These are phyloP conservation scores for Sequoiadendron giganteum DNA, from an alignment of 75 land plant genomes.

Conservation along the genomic window DNA sequence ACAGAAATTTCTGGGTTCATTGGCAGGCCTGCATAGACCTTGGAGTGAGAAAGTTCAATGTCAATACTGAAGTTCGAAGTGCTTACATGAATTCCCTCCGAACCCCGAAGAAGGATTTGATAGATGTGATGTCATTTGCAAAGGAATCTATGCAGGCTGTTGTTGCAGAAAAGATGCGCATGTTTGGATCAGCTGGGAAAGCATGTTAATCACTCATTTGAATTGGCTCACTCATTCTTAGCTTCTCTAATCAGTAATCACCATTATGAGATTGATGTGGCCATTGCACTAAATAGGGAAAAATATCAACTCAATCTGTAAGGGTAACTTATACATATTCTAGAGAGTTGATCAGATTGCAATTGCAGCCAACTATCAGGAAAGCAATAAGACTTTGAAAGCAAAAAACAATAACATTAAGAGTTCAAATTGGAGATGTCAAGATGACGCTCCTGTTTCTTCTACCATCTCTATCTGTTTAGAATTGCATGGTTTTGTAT, in stretches of 20 bases:
- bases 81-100: constrained; percentile 76
- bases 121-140: constrained; percentile 73
- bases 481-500: too few species aligned
- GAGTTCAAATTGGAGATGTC: not conserved
- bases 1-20: not conserved
- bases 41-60: constrained; percentile 93
- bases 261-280: not conserved
- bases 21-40: constrained; percentile 72
- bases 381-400: not conserved
- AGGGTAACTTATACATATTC: not conserved
- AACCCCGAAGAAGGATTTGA: constrained; percentile 61
- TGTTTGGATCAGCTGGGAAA: constrained; percentile 91
- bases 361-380: not conserved
- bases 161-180: constrained; percentile 74
- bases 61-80: constrained; percentile 90
- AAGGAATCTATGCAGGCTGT: constrained; percentile 87
- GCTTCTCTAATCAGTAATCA: not conserved
- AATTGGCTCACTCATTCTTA: not conserved
- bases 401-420: not conserved
- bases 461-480: not conserved
- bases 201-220: constrained; percentile 21
- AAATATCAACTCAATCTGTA: not conserved
- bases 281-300: not conserved
- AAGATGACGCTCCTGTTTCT: not conserved
- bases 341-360: not conserved